A percentile compares a stretch with the other conserved stretches of the same genome.
These are phyloP conservation scores for Chlamydomonas incerta DNA, from an alignment of 139 green algal genomes.

Conservation along the genomic window DNA sequence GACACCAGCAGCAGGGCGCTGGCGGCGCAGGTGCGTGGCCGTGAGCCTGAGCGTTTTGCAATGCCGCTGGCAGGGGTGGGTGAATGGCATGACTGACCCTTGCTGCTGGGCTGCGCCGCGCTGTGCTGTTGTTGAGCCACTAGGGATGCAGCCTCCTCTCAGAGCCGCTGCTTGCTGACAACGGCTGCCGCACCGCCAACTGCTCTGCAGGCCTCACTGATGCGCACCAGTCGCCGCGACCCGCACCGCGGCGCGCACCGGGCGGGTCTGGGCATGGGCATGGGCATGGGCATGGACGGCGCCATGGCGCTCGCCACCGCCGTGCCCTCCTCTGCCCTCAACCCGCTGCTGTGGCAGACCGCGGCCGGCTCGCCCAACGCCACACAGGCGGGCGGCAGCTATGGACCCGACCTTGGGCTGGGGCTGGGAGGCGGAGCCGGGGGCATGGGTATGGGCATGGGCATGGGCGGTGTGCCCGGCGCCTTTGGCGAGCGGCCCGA, in stretches of 20 bases:
- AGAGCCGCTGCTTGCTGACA: too few species aligned
- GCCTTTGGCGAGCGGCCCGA: neutral
- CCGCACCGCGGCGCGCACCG: too few species aligned
- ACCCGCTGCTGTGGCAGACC: conserved; percentile 25
- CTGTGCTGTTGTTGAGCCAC: too few species aligned
- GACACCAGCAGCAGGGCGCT: conserved; percentile 29
- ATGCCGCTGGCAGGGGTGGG: too few species aligned
- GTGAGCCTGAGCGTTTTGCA: too few species aligned
- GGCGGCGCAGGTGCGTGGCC: conserved; percentile 1
- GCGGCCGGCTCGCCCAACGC: neutral
- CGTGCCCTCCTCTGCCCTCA: neutral
- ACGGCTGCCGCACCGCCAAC: too few species aligned
- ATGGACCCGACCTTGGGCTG: too few species aligned
- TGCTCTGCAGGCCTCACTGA: conserved; percentile 19
- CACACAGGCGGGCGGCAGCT: neutral
- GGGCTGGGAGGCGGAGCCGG: too few species aligned
- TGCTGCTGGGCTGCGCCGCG: too few species aligned
- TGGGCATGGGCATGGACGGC: neutral
- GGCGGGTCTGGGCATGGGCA: neutral
- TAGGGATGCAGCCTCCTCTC: too few species aligned
- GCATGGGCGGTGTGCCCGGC: neutral
- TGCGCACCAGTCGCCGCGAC: neutral
- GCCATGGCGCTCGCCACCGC: neutral
- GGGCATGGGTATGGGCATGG: too few species aligned
- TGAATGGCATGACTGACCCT: too few species aligned